phyloP scores from a whole-genome alignment of 306 rosid genomes.

The Geum urbanum region DNA sequence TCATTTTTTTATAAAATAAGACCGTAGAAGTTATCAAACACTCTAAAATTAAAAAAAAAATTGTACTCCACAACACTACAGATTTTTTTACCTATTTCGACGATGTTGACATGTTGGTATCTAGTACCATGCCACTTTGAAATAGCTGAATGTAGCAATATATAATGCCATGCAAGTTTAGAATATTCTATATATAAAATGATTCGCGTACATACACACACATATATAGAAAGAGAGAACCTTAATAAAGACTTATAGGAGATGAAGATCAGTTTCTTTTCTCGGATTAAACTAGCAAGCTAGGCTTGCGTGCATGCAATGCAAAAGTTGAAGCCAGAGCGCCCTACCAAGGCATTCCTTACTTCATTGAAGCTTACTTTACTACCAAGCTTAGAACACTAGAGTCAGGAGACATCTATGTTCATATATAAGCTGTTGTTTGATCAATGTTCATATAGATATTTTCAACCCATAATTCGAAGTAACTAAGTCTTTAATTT shows the following conservation, averaged over 20 bases:
- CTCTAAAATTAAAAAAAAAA: too few relatives aligned
- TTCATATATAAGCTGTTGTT: conserved; percentile 7
- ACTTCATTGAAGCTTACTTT: conserved; percentile 37
- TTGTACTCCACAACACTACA: too few relatives aligned
- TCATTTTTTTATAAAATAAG: too few relatives aligned
- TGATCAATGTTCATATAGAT: background rate
- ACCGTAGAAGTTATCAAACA: too few relatives aligned
- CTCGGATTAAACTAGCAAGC: conserved; percentile 8
- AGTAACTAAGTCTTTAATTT: too few relatives aligned
- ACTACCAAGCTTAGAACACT: conserved; percentile 53
- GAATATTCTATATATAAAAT: too few relatives aligned
- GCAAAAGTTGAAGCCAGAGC: conserved; percentile 26
- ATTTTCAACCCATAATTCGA: background rate
- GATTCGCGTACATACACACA: background rate
- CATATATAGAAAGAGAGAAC: too few relatives aligned
- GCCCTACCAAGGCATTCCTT: conserved; percentile 49
- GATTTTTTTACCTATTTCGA: too few relatives aligned
- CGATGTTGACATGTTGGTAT: too few relatives aligned
- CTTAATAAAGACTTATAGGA: background rate
- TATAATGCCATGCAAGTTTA: too few relatives aligned
- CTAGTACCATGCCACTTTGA: too few relatives aligned
- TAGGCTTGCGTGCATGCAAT: conserved; percentile 31
- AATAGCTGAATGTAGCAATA: too few relatives aligned
- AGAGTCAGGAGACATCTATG: background rate
- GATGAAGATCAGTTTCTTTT: background rate